These are phyloP conservation scores for Coniosporium tulheliwenetii DNA, from an alignment of 2,329 filamentous ascomycete genomes.

Conservation along the genomic window DNA sequence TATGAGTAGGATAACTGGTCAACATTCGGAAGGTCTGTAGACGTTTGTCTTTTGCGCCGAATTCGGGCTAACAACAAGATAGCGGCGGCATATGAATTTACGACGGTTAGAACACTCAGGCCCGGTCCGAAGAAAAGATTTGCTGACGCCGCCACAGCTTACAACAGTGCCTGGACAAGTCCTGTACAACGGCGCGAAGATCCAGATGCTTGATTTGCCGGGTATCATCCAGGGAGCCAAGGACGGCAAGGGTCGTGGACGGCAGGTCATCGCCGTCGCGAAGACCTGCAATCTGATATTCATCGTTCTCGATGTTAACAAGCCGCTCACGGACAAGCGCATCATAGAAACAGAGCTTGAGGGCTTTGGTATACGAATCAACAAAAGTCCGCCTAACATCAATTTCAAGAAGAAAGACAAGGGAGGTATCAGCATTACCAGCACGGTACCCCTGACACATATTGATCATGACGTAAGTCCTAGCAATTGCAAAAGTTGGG, in stretches of 20 bases:
- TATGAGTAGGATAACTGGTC: constrained; percentile 86
- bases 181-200: constrained; percentile 87
- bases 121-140: neutral
- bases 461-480: constrained; percentile 63
- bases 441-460: constrained; percentile 77
- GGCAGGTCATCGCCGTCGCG: constrained; percentile 95
- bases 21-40: constrained; percentile 65
- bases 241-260: constrained; percentile 91
- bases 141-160: constrained; percentile 27
- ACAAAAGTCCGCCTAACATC: constrained; percentile 94
- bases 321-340: constrained; percentile 90
- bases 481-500: neutral
- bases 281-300: constrained; percentile 99
- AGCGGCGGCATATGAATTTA: constrained; percentile 95
- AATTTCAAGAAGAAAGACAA: constrained; percentile 99
- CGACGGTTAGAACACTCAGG: constrained; percentile 37
- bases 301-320: constrained; percentile 96
- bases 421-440: constrained; percentile 91
- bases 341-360: constrained; percentile 92
- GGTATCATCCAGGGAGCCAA: constrained; percentile 99
- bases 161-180: constrained; percentile 96
- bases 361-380: constrained; percentile 94
- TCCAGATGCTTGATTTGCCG: constrained; percentile 95
- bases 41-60: neutral
- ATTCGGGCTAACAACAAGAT: constrained; percentile 4